These are phyloP conservation scores for Plasmopara viticola DNA, from an alignment of 352 stramenopile genomes.

Conservation along the genomic window DNA sequence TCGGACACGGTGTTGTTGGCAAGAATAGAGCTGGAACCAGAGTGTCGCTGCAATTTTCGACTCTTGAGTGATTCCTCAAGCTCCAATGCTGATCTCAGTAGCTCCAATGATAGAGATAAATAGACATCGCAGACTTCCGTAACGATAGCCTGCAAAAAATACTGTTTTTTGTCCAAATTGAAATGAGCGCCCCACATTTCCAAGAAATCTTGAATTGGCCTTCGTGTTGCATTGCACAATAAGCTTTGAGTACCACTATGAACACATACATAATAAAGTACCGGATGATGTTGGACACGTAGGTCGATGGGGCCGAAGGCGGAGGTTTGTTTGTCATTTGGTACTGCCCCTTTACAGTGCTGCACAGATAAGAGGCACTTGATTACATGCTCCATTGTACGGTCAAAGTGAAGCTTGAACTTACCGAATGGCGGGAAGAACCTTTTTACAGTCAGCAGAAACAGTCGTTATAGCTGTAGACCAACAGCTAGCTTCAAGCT, in stretches of 20 bases:
- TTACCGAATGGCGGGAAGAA: conserved; percentile 74
- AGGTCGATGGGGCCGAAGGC: conserved; percentile 60
- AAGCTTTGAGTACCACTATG: too few relatives aligned
- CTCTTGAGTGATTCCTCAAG: conserved; percentile 86
- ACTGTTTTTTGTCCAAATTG: conserved; percentile 24
- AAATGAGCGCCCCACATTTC: conserved; percentile 66
- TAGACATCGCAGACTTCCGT: conserved; percentile 57
- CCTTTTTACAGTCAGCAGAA: conserved; percentile 80
- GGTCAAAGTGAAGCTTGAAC: background rate
- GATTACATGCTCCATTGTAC: background rate
- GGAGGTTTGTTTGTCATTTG: conserved; percentile 87
- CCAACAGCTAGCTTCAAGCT: conserved; percentile 63
- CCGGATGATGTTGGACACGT: conserved; percentile 72
- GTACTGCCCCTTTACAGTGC: conserved; percentile 84
- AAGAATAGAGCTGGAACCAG: conserved; percentile 16
- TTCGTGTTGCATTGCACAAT: conserved; percentile 8
- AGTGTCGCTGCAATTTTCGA: conserved; percentile 70
- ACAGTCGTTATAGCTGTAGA: conserved; percentile 47
- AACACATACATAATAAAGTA: conserved; percentile 6
- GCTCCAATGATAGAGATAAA: conserved; percentile 53
- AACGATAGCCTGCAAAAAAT: conserved; percentile 48
- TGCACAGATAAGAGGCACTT: conserved; percentile 12
- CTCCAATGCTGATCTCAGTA: conserved; percentile 71
- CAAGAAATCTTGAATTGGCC: conserved; percentile 68
- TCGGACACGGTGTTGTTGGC: conserved; percentile 46